Base-by-base conservation (phyloP, 2,329 filamentous ascomycete genomes). In the Penicillium sp. region DNA sequence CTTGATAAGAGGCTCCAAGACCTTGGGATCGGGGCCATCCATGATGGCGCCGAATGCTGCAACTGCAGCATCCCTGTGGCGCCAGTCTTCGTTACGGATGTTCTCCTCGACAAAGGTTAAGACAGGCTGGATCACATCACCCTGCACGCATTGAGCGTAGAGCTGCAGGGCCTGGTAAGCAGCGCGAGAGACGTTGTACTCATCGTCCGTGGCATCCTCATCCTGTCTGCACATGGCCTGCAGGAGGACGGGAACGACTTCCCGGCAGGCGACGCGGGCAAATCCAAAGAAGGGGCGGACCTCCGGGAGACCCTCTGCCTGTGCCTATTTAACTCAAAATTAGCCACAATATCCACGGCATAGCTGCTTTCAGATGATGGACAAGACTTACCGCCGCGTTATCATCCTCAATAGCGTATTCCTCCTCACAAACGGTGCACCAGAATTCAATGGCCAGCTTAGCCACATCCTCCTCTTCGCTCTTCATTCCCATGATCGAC, bases 351-450 rank as follows among this genome's bases (percentile, higher is more conserved):
- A n/a, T n/a, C n/a, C n/a, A n/a, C n/a, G n/a, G n/a, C n/a, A n/a
- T n/a, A n/a, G n/a, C n/a, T n/a, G n/a, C n/a, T n/a, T n/a, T n/a
- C n/a, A n/a, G n/a, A n/a, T n/a, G n/a, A n/a, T n/a, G 17, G 22
- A 24, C 24, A 41, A 37, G 21, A 0, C 12, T 19, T 73, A 86
- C 83, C 72, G 87, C 83, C 57, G 83, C 79, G 69, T 98, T 98
- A 71, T 98, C 93, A 65, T 98, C 93, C 67, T 98, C 93, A 63
- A 98, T 97, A 57, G 85, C 85, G 62, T 95, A 91, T 72, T 98
- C 93, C 73, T 98, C 93, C 69, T 98, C 93, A 71, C 93, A 98
- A 43, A 98, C 93, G n/a, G 93, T 96, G 77, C 91, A 97, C 93
- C 93, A 98, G 75, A 98, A 98, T 69, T 98, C 93, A 59, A 98